Percentiles rank a stretch among this genome's conserved stretches.
These are phyloP conservation scores for Phaeotremella fagi DNA, from an alignment of 768 basidiomycete genomes.

Conservation along the genomic window DNA sequence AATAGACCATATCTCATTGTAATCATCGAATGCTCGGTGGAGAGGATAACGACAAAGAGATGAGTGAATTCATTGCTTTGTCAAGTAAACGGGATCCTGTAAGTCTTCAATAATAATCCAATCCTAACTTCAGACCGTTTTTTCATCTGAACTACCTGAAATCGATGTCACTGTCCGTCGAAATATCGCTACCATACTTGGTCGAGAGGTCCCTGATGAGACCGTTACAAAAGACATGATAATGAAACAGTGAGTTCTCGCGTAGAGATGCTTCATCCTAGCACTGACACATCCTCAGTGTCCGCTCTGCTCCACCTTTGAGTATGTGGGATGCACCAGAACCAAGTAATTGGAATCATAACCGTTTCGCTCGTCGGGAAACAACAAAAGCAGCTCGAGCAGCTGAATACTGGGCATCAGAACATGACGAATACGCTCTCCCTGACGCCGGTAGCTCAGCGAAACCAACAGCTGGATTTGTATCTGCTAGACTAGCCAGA, in stretches of 20 bases:
- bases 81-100: slow-evolving; percentile 54
- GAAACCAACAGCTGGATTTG: slow-evolving; percentile 16
- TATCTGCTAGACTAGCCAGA: slow-evolving; percentile 20
- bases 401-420: slow-evolving; percentile 46
- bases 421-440: slow-evolving; percentile 45
- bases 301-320: slow-evolving; percentile 30
- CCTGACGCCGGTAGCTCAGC: slow-evolving; percentile 13
- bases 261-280: too few species aligned
- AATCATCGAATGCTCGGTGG: slow-evolving; percentile 51
- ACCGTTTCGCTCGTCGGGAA: slow-evolving; percentile 37
- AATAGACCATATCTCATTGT: slow-evolving; percentile 39
- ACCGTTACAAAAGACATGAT: slow-evolving; percentile 31
- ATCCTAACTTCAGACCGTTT: slow-evolving; percentile 45
- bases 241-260: slow-evolving; percentile 31
- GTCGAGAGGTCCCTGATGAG: slow-evolving; percentile 27
- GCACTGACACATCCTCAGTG: too few species aligned
- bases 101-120: slow-evolving; percentile 14
- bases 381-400: slow-evolving; percentile 37
- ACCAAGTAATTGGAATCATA: slow-evolving; percentile 27
- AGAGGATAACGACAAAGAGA: slow-evolving; percentile 53
- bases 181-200: slow-evolving; percentile 58
- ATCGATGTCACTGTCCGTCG: slow-evolving; percentile 53
- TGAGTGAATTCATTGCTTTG: slow-evolving; percentile 60
- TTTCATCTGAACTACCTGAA: slow-evolving; percentile 52
- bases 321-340: slow-evolving; percentile 37